phyloP scores from a whole-genome alignment of 192 early-diverging fungal genomes.

The Chytriomyces sp. region DNA sequence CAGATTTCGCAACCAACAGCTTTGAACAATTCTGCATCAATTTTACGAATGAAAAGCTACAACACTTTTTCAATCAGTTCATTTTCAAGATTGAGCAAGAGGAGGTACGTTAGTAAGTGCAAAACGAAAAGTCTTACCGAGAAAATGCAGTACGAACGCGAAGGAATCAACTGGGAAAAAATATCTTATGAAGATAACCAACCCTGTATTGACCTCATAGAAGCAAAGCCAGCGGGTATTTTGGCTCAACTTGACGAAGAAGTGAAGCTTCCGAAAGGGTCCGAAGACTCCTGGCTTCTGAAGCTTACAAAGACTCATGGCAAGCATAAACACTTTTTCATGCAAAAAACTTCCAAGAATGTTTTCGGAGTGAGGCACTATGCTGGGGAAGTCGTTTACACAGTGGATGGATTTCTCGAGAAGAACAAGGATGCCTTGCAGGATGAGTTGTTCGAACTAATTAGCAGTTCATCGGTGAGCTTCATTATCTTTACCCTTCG shows the following conservation, averaged over 20 bases:
- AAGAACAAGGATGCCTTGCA: constrained; percentile 62
- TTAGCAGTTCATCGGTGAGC: constrained; percentile 44
- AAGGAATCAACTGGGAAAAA: constrained; percentile 58
- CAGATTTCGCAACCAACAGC: constrained; percentile 47
- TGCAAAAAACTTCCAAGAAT: constrained; percentile 48
- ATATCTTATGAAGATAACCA: constrained; percentile 57
- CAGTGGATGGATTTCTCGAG: constrained; percentile 49
- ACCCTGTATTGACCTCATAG: constrained; percentile 55
- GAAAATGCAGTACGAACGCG: constrained; percentile 54
- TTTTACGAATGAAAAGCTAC: constrained; percentile 56
- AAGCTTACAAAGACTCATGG: constrained; percentile 44
- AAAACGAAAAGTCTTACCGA: no score
- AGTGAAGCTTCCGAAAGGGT: constrained; percentile 59
- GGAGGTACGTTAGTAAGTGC: constrained; percentile 39
- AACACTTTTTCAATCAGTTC: constrained; percentile 61
- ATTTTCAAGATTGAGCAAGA: constrained; percentile 64
- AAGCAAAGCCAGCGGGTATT: constrained; percentile 54
- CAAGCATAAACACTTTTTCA: constrained; percentile 55
- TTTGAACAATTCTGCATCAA: constrained; percentile 64
- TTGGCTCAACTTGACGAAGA: constrained; percentile 59
- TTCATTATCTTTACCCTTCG: constrained; percentile 10
- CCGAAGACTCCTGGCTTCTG: constrained; percentile 53
- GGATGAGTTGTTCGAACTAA: constrained; percentile 56
- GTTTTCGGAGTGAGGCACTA: constrained; percentile 61
- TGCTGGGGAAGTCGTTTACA: constrained; percentile 59